A percentile compares a stretch with the other conserved stretches of the same genome.
Evolutionary conservation across 257 asterid genomes (phyloP).

Genomic region (Galeopsis tetrahit): DNA sequence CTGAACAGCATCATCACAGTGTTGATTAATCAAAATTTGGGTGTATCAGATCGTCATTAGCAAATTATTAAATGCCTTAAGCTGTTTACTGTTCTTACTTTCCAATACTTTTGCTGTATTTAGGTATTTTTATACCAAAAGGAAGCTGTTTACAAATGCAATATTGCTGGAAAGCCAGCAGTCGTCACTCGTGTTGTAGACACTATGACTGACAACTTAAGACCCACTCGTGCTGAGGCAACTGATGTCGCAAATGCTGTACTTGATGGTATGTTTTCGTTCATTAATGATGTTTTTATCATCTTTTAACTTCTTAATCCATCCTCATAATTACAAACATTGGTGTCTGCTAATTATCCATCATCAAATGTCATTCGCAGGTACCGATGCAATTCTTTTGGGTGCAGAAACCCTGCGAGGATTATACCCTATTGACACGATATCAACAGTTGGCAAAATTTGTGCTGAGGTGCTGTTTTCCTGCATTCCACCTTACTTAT

Average conservation of each 20-base stretch:
- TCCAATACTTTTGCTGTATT: constrained; percentile 8
- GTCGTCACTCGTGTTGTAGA: constrained; percentile 96
- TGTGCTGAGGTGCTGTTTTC: constrained; percentile 57
- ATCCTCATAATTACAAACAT: neutral
- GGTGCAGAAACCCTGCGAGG: constrained; percentile 72
- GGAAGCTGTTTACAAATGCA: constrained; percentile 85
- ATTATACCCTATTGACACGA: constrained; percentile 57
- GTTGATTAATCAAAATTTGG: neutral
- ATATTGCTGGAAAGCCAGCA: constrained; percentile 93
- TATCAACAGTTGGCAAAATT: constrained; percentile 81
- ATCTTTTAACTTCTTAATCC: constrained; percentile 14
- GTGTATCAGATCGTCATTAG: neutral
- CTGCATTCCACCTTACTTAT: constrained; percentile 19
- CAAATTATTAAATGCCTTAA: neutral
- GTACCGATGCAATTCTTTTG: constrained; percentile 62
- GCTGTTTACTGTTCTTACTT: neutral
- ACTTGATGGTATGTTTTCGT: constrained; percentile 68
- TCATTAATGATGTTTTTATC: neutral
- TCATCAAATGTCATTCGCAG: constrained; percentile 33
- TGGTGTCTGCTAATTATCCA: neutral
- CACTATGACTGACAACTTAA: constrained; percentile 90
- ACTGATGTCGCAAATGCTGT: constrained; percentile 98
- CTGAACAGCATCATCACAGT: neutral
- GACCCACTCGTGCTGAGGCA: constrained; percentile 99
- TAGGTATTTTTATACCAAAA: constrained; percentile 94